These are phyloP conservation scores for Malassezia sp. DNA, from an alignment of 1,284 basidiomycete species.

Conservation along the genomic window DNA sequence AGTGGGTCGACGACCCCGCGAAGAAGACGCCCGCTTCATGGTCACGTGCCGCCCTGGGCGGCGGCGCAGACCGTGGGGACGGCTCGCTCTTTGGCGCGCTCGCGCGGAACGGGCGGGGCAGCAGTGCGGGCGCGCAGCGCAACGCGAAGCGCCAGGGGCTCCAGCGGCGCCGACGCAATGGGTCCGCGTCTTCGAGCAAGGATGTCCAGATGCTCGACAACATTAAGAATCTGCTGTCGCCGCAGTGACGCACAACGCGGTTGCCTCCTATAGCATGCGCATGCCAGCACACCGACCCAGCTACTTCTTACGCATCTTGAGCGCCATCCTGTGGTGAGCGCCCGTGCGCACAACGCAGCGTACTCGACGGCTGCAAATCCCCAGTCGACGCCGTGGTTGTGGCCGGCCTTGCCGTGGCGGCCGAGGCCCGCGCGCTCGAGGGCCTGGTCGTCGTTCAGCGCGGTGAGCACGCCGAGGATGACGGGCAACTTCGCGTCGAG, in stretches of 20 bases:
- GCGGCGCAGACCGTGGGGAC: neutral
- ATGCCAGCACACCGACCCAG: neutral
- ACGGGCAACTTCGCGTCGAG: constrained; percentile 88
- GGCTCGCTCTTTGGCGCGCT: constrained; percentile 15
- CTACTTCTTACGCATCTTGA: constrained; percentile 26
- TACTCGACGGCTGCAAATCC: constrained; percentile 79
- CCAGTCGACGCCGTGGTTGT: constrained; percentile 96
- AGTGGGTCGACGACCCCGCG: constrained; percentile 12
- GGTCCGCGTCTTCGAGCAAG: constrained; percentile 4
- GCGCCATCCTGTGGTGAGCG: constrained; percentile 27
- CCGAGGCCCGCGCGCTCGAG: constrained; percentile 72
- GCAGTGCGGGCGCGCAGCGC: neutral
- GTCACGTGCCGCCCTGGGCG: neutral
- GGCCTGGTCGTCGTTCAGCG: constrained; percentile 85
- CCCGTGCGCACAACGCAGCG: constrained; percentile 15
- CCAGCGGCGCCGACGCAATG: constrained; percentile 10
- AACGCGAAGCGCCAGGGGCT: constrained; percentile 7
- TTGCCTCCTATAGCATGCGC: neutral
- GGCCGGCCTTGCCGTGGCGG: constrained; percentile 58
- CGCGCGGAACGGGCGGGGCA: constrained; percentile 5
- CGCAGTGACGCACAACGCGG: constrained; percentile 1
- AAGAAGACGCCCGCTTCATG: too few relatives aligned
- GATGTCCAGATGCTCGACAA: constrained; percentile 17
- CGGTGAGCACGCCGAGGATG: constrained; percentile 91
- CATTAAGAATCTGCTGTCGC: constrained; percentile 15